A percentile compares a stretch with the other conserved stretches of the same genome.
Evolutionary conservation across 2,329 filamentous ascomycete species (phyloP).

Genomic region (Hypocreales sp.): DNA sequence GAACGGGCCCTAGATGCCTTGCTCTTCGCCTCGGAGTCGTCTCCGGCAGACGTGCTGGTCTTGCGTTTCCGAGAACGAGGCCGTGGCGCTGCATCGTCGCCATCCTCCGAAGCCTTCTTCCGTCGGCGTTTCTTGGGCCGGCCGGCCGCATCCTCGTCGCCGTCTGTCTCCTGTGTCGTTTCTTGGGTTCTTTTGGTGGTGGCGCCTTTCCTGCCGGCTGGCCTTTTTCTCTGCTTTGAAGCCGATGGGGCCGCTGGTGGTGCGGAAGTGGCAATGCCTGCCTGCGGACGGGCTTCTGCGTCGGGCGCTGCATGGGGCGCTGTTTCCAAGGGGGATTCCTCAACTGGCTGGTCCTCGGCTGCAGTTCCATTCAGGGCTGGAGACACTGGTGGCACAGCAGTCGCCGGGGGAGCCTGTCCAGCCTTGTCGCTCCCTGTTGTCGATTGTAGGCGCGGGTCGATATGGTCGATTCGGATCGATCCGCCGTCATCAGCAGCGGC

Average conservation of each 20-base stretch:
- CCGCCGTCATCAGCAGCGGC: too few species aligned
- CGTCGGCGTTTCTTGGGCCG: slow-evolving; percentile 17
- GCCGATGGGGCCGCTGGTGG: slow-evolving; percentile 2
- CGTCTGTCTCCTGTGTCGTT: too few species aligned
- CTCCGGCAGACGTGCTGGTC: slow-evolving; percentile 9
- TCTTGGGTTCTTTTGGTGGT: not conserved
- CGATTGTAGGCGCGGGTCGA: too few species aligned
- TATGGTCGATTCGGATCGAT: too few species aligned
- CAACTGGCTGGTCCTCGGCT: too few species aligned
- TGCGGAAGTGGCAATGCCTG: not conserved
- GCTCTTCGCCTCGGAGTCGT: slow-evolving; percentile 7
- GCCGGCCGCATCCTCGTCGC: slow-evolving; percentile 6
- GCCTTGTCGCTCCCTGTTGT: too few species aligned
- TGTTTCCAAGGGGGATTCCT: too few species aligned
- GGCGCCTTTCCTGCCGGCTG: not conserved
- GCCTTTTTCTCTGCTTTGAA: slow-evolving; percentile 2
- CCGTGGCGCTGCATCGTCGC: slow-evolving; percentile 5
- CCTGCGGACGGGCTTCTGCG: not conserved
- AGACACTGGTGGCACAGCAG: too few species aligned
- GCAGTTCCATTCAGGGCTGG: too few species aligned
- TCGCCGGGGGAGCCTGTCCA: too few species aligned
- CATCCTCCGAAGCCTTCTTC: slow-evolving; percentile 14
- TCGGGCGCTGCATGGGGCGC: not conserved
- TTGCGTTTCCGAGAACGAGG: slow-evolving; percentile 13
- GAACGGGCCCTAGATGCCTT: slow-evolving; percentile 24